phyloP scores from a whole-genome alignment of 441 rosid genomes.

The Codiaeum variegatum region DNA sequence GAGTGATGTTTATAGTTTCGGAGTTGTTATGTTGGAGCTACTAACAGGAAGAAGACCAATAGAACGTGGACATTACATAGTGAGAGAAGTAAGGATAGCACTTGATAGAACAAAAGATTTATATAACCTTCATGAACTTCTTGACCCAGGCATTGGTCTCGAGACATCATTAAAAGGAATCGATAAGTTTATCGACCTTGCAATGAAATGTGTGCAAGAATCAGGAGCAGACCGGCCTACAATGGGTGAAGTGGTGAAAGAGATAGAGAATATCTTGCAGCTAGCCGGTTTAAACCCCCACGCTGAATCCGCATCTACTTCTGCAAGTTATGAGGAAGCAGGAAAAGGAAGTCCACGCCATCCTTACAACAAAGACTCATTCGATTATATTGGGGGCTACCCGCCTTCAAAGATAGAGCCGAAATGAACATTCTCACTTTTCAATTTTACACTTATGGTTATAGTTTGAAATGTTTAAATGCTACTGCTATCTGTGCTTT shows the following conservation, averaged over 20 bases:
- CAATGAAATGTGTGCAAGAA: conserved; percentile 63
- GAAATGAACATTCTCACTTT: conserved; percentile 15
- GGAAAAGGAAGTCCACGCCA: conserved; percentile 25
- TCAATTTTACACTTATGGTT: background rate
- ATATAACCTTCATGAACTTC: conserved; percentile 51
- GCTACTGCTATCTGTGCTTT: background rate
- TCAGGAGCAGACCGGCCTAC: conserved; percentile 57
- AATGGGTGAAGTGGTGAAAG: conserved; percentile 76
- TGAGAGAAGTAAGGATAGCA: conserved; percentile 51
- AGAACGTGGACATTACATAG: conserved; percentile 66
- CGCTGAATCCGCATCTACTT: conserved; percentile 50
- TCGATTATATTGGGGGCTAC: conserved; percentile 38
- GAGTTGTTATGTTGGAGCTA: conserved; percentile 72
- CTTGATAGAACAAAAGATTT: conserved; percentile 55
- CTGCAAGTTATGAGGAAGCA: conserved; percentile 40
- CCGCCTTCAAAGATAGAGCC: conserved; percentile 38
- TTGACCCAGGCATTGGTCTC: conserved; percentile 48
- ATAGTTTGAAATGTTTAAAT: background rate
- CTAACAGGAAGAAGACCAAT: conserved; percentile 57
- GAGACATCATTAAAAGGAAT: conserved; percentile 49
- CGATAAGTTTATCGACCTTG: conserved; percentile 55
- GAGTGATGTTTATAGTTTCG: conserved; percentile 88
- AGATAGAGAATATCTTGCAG: conserved; percentile 63
- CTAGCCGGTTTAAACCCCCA: conserved; percentile 61
- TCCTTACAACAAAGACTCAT: conserved; percentile 37